Base-by-base conservation (phyloP, 495 filamentous ascomycete species). In the Annulohypoxylon nitens region DNA sequence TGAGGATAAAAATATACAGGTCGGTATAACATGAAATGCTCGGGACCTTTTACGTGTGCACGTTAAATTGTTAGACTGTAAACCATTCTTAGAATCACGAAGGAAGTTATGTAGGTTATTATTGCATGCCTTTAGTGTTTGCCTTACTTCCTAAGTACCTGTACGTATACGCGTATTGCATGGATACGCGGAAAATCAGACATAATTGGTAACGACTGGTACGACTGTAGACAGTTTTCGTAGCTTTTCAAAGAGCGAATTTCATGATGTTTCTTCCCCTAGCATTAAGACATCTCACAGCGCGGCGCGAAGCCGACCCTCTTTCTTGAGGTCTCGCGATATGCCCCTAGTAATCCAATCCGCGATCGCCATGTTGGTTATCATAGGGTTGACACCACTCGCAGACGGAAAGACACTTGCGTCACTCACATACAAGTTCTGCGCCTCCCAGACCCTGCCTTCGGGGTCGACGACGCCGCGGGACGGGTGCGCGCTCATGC, bases 321-420 rank as follows among this genome's bases (percentile, higher is more conserved):
- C 55, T 26, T 61, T 74, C 61, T 75, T 70, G 70, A 84, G 41
- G 43, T 86, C 87, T 64, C 71, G 80, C 2, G 79, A 81, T 2
- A 92, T 61, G 0, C 85, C 84, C 79, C 83, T 78, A 6, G 85
- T 86, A 30, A 92, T 87, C 83, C 85, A 87, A 65, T 91, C 87
- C 26, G 90, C 85, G 71, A 97, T 94, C 2, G 90, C 93, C 94
- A 97, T 96, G 64, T 86, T 91, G 50, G 94, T 97, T 37, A 97
- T 82, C 95, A 97, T 97, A 3, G 94, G 95, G 78, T 97, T 97
- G 10, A 97, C 94, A 4, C 95, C 95, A 72, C 91, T 94, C 4
- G 95, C 94, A 64, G 90, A 92, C 0, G 95, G 95, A 70, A 97
- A 94, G 0, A 97, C 90, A 71, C 93, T 97, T 30, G 93, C 92